Evolutionary conservation across 352 stramenopile species (phyloP).

Genomic region (Phytophthora tubulina): DNA sequence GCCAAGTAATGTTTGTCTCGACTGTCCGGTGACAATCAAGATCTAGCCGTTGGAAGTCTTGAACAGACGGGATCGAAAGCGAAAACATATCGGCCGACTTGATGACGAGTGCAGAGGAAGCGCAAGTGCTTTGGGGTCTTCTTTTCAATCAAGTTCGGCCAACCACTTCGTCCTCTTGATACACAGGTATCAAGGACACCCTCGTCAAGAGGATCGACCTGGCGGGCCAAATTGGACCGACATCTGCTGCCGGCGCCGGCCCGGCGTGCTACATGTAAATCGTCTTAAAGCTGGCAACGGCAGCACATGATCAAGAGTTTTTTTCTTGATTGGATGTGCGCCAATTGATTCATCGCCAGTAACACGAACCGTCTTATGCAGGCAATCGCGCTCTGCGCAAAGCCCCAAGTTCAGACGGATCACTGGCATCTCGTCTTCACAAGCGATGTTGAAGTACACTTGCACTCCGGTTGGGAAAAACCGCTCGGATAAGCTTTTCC

Average conservation of each 20-base stretch:
- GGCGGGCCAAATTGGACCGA: neutral
- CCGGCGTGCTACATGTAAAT: neutral
- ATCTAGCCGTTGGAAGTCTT: no score
- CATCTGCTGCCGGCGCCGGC: neutral
- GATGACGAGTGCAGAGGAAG: no score
- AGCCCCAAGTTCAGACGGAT: constrained; percentile 16
- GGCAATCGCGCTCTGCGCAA: constrained; percentile 27
- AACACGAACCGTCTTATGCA: constrained; percentile 19
- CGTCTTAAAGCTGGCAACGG: constrained; percentile 9
- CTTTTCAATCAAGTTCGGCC: no score
- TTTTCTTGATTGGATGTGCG: neutral
- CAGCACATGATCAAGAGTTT: constrained; percentile 35
- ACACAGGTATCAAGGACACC: no score
- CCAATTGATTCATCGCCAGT: constrained; percentile 21
- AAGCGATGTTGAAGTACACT: constrained; percentile 27
- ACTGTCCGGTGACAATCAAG: no score
- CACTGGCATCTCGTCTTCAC: constrained; percentile 28
- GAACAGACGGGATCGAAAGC: no score
- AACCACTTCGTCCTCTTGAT: no score
- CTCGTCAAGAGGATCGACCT: neutral
- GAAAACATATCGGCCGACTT: no score
- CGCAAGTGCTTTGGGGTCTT: no score
- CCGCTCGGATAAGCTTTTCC: constrained; percentile 31
- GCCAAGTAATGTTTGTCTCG: no score
- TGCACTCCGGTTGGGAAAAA: constrained; percentile 16